Conservation (phyloP, 2,329 filamentous ascomycete genomes). For the Penicillium rolfsii region DNA sequence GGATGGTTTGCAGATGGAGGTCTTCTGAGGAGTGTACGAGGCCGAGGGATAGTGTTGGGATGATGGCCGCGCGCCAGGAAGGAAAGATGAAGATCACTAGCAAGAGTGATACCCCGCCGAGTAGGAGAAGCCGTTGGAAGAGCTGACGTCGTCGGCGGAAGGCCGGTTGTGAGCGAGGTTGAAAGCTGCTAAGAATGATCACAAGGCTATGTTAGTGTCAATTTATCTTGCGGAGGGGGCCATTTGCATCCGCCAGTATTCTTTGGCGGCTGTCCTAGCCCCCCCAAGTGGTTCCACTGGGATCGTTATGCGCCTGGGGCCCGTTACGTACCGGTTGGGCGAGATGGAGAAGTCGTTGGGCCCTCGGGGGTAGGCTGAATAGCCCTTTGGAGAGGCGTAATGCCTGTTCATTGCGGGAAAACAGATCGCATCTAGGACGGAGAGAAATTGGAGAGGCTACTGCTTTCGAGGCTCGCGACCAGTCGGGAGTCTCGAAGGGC, state of each 20-base stretch:
- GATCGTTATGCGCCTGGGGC: neutral
- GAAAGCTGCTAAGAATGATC: conserved; percentile 63
- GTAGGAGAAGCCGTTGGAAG: conserved; percentile 66
- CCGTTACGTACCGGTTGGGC: conserved; percentile 75
- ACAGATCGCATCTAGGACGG: conserved; percentile 36
- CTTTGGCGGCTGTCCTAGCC: neutral
- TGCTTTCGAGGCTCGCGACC: conserved; percentile 2
- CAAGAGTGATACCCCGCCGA: conserved; percentile 60
- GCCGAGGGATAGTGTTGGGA: conserved; percentile 69
- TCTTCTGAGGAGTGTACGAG: conserved; percentile 69
- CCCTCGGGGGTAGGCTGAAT: conserved; percentile 68
- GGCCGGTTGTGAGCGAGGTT: conserved; percentile 76
- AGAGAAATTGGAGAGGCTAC: conserved; percentile 8
- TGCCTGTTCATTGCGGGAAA: conserved; percentile 79
- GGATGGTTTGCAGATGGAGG: conserved; percentile 87
- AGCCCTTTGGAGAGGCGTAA: conserved; percentile 80
- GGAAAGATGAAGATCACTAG: conserved; percentile 74
- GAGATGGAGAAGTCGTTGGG: conserved; percentile 80
- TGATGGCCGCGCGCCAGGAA: conserved; percentile 66
- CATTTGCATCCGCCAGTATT: neutral
- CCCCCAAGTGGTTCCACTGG: neutral
- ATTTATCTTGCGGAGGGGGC: neutral
- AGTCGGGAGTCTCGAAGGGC: conserved; percentile 8
- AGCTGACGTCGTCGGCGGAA: conserved; percentile 74
- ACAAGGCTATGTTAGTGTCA: neutral